A percentile compares a stretch with the other conserved stretches of the same genome.
Conservation (phyloP, 2,329 filamentous ascomycete genomes). For the Nemania serpens region DNA sequence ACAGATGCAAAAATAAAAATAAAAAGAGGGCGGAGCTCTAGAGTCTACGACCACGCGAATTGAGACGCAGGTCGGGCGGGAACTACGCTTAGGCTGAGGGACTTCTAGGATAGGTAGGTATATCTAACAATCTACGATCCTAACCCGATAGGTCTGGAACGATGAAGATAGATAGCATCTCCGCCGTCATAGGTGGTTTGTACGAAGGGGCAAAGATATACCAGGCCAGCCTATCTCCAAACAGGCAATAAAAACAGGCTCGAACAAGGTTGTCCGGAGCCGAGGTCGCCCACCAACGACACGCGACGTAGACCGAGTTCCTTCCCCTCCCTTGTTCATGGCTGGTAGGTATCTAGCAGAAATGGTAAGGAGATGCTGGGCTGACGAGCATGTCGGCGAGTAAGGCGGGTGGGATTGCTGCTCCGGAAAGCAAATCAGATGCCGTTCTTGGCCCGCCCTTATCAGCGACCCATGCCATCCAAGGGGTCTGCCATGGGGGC, state of each 20-base stretch:
- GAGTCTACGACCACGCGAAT: conserved; percentile 13
- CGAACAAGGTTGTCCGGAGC: conserved; percentile 6
- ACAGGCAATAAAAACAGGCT: conserved; percentile 8
- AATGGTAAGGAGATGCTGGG: background rate
- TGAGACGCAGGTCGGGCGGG: background rate
- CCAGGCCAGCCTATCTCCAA: background rate
- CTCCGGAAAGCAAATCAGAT: conserved; percentile 32
- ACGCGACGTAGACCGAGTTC: conserved; percentile 13
- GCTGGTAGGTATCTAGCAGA: background rate
- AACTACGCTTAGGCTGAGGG: background rate
- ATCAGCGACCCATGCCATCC: conserved; percentile 24
- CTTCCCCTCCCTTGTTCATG: background rate
- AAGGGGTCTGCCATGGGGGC: conserved; percentile 1
- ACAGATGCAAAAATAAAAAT: background rate
- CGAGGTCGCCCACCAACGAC: background rate
- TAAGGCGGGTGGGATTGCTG: conserved; percentile 4
- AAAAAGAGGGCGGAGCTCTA: conserved; percentile 13
- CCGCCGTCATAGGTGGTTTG: background rate
- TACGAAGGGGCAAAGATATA: background rate
- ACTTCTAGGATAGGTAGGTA: background rate
- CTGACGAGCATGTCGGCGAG: conserved; percentile 9
- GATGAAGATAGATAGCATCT: background rate
- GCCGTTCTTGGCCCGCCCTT: conserved; percentile 26
- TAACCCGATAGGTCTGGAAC: conserved; percentile 1
- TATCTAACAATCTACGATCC: background rate